A percentile compares a stretch with the other conserved stretches of the same genome.
Evolutionary conservation across 352 stramenopile species (phyloP).

Genomic region (Globisporangium nagaii): DNA sequence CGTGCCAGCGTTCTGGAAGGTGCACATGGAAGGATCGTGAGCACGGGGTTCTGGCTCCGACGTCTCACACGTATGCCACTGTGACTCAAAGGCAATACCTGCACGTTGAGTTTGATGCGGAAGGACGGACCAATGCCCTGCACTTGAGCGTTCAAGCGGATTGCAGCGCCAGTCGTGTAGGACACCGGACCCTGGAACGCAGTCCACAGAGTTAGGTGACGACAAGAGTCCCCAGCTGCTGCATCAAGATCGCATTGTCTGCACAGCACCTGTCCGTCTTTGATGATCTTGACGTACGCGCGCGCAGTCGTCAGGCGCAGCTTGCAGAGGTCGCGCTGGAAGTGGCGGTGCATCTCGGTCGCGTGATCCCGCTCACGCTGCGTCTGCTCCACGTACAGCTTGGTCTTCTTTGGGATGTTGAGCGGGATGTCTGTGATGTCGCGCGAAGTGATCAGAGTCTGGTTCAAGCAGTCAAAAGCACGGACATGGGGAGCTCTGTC

Average conservation of each 20-base stretch:
- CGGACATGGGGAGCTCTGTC: background rate
- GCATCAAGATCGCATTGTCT: too few relatives aligned
- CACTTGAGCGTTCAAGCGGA: slow-evolving; percentile 79
- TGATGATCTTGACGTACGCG: slow-evolving; percentile 89
- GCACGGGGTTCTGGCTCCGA: too few relatives aligned
- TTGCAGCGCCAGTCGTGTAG: slow-evolving; percentile 59
- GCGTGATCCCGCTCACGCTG: slow-evolving; percentile 87
- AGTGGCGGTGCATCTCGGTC: slow-evolving; percentile 89
- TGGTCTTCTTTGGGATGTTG: slow-evolving; percentile 93
- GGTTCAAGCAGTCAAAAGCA: background rate
- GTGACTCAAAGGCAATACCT: slow-evolving; percentile 33
- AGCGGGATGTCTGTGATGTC: slow-evolving; percentile 72
- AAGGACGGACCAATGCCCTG: slow-evolving; percentile 78
- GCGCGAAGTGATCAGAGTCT: background rate
- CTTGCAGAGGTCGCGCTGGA: slow-evolving; percentile 89
- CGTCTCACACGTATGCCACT: too few relatives aligned
- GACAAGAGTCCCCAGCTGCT: too few relatives aligned
- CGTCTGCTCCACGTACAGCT: slow-evolving; percentile 91
- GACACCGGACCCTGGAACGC: slow-evolving; percentile 51
- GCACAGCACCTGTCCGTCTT: slow-evolving; percentile 66
- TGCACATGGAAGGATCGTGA: background rate
- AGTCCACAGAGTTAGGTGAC: background rate
- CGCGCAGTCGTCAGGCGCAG: slow-evolving; percentile 81
- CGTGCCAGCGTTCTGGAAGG: slow-evolving; percentile 51
- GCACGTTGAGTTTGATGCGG: slow-evolving; percentile 77